Conservation (phyloP, 2,329 filamentous ascomycete species). For the Aspergillus neoniger region DNA sequence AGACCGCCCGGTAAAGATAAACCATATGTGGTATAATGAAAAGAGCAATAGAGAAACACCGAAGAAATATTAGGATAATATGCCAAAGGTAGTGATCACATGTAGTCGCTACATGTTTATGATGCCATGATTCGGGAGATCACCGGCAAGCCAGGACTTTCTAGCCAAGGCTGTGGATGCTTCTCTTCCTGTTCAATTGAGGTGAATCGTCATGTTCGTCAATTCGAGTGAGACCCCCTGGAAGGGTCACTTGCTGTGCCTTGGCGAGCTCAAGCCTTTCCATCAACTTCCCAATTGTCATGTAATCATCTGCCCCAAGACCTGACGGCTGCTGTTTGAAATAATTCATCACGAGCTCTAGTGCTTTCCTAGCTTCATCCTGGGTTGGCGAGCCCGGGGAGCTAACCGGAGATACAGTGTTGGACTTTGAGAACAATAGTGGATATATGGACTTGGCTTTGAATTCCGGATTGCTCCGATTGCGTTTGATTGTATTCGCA, state of each 20-base stretch:
- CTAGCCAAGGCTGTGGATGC: slow-evolving; percentile 46
- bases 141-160: background rate
- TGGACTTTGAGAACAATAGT: slow-evolving; percentile 41
- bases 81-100: background rate
- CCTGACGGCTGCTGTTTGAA: slow-evolving; percentile 71
- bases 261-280: slow-evolving; percentile 78
- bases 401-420: slow-evolving; percentile 52
- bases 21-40: slow-evolving; percentile 13
- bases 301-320: slow-evolving; percentile 75
- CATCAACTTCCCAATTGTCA: slow-evolving; percentile 77
- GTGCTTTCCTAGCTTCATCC: slow-evolving; percentile 80
- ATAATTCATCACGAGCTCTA: slow-evolving; percentile 79
- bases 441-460: slow-evolving; percentile 46
- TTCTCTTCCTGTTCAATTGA: slow-evolving; percentile 49
- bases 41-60: slow-evolving; percentile 7
- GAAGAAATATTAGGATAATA: slow-evolving; percentile 9
- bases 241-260: slow-evolving; percentile 39
- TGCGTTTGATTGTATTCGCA: slow-evolving; percentile 43
- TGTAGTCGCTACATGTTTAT: slow-evolving; percentile 15
- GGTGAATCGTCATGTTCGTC: slow-evolving; percentile 46
- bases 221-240: slow-evolving; percentile 48
- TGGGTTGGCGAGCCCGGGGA: slow-evolving; percentile 71
- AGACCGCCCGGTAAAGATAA: background rate
- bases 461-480: slow-evolving; percentile 49
- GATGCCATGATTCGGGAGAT: background rate